Conservation (phyloP, 345 rosid genomes). For the Eucalyptus pauciflora region DNA sequence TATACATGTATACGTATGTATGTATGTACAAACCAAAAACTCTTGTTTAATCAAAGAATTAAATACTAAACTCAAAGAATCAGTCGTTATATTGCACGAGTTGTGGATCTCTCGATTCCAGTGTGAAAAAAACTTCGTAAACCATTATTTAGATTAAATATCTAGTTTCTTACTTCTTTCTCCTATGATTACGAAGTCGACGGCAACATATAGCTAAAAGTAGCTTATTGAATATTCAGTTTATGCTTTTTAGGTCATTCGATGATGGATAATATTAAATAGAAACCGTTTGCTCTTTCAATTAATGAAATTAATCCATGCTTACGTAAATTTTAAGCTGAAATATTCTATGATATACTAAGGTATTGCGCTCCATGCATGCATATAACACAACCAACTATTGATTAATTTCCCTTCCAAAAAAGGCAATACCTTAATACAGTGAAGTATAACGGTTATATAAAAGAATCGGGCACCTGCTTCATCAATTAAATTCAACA, state of each 20-base stretch:
- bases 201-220: background rate
- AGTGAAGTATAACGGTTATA: background rate
- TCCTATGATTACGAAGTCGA: no score
- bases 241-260: background rate
- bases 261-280: background rate
- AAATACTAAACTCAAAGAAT: no score
- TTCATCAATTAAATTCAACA: no score
- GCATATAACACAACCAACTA: background rate
- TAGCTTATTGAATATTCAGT: background rate
- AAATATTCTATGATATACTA: background rate
- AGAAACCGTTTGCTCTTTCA: background rate
- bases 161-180: no score
- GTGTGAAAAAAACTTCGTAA: no score
- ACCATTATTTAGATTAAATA: no score
- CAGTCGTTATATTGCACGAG: no score
- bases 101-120: no score
- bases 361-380: background rate
- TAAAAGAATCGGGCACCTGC: no score
- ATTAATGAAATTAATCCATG: background rate
- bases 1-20: no score
- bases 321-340: background rate
- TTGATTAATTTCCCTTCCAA: background rate
- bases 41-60: no score
- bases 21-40: no score
- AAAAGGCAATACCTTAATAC: background rate